These are phyloP conservation scores for Thelonectria discophora DNA, from an alignment of 2,329 filamentous ascomycete genomes.

Conservation along the genomic window DNA sequence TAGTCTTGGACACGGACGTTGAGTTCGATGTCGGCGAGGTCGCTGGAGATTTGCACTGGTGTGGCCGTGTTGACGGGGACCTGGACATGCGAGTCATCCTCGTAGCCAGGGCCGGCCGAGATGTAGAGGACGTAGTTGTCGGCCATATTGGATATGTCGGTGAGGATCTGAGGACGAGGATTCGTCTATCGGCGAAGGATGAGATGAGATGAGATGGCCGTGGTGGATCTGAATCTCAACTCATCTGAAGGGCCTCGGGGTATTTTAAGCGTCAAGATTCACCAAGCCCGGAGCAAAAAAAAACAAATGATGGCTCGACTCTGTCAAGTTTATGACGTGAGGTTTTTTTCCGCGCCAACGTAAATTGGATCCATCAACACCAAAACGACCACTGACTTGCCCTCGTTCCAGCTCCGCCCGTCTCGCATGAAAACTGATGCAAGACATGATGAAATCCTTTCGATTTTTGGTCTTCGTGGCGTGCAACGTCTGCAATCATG, in stretches of 20 bases:
- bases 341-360: conserved; percentile 25
- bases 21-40: conserved; percentile 72
- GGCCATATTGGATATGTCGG: conserved; percentile 52
- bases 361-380: conserved; percentile 27
- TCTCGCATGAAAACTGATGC: conserved; percentile 3
- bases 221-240: conserved; percentile 1
- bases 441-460: conserved; percentile 17
- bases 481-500: conserved; percentile 18
- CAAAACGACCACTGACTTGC: conserved; percentile 1
- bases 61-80: conserved; percentile 79
- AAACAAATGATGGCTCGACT: conserved; percentile 27
- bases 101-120: conserved; percentile 82
- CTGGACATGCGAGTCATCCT: conserved; percentile 73
- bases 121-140: conserved; percentile 83
- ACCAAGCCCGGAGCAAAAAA: background rate
- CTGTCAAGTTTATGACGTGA: conserved; percentile 37
- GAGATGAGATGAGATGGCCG: too few relatives aligned
- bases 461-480: conserved; percentile 20
- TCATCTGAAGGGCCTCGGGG: conserved; percentile 1
- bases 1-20: conserved; percentile 77
- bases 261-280: conserved; percentile 8
- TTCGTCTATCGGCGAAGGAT: too few relatives aligned
- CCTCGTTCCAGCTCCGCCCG: conserved; percentile 17
- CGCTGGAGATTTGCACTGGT: conserved; percentile 69
- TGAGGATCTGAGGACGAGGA: background rate